These are phyloP conservation scores for Populus hybrid DNA, from an alignment of 441 rosid genomes.

Conservation along the genomic window DNA sequence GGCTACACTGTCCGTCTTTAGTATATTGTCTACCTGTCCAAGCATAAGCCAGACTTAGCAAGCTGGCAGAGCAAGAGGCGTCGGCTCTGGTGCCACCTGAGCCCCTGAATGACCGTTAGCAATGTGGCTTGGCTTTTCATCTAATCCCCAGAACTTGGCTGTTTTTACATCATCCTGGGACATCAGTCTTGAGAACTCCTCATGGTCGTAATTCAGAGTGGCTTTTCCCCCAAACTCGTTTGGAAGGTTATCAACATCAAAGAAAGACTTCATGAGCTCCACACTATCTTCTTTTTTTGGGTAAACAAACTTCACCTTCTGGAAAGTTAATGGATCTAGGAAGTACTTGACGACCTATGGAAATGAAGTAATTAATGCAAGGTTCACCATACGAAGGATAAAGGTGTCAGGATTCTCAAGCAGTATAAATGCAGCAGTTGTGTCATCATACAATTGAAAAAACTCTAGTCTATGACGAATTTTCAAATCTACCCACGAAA, in stretches of 20 bases:
- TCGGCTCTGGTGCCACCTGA: slow-evolving; percentile 42
- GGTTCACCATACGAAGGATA: background rate
- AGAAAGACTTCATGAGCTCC: slow-evolving; percentile 69
- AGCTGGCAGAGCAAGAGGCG: slow-evolving; percentile 32
- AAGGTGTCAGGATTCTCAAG: background rate
- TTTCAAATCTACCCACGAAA: background rate
- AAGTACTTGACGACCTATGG: slow-evolving; percentile 23
- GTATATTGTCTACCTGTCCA: background rate
- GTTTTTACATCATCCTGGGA: slow-evolving; percentile 65
- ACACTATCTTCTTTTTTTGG: slow-evolving; percentile 78
- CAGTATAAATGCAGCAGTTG: slow-evolving; percentile 35
- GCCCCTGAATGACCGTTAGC: slow-evolving; percentile 25
- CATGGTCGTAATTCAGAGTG: slow-evolving; percentile 63
- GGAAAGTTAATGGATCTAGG: slow-evolving; percentile 66
- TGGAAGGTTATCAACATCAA: slow-evolving; percentile 81
- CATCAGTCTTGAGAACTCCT: slow-evolving; percentile 81
- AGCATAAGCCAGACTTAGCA: slow-evolving; percentile 22
- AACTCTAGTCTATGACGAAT: background rate
- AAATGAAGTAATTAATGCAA: background rate
- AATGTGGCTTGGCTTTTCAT: slow-evolving; percentile 28
- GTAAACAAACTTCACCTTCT: slow-evolving; percentile 86
- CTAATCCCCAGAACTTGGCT: slow-evolving; percentile 62
- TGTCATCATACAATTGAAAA: background rate
- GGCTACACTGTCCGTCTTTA: background rate
- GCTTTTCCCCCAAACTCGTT: slow-evolving; percentile 82